Percentiles rank a stretch among this genome's conserved stretches.
These are phyloP conservation scores for Physaria fendleri DNA, from an alignment of 345 rosid genomes.

Conservation along the genomic window DNA sequence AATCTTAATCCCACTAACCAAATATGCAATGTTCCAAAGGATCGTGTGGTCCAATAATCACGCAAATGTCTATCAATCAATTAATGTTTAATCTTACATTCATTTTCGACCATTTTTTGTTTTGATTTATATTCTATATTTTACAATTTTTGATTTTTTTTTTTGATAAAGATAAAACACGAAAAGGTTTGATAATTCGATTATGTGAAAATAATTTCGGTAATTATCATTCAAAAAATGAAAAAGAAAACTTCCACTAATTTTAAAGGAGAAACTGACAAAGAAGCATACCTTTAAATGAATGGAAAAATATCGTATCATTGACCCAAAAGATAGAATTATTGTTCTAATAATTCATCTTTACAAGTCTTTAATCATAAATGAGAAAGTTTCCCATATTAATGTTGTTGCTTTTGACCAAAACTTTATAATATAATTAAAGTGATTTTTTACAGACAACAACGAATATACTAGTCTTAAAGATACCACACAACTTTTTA, in stretches of 20 bases:
- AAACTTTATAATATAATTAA: no score
- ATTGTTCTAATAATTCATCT: constrained; percentile 20
- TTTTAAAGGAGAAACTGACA: constrained; percentile 17
- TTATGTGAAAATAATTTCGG: background rate
- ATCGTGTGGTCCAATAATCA: constrained; percentile 24
- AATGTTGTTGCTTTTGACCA: no score
- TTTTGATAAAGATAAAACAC: no score
- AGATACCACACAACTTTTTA: constrained; percentile 4
- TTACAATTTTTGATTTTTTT: no score
- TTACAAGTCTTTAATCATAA: background rate
- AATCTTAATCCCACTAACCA: constrained; percentile 23
- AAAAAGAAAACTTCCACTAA: constrained; percentile 22
- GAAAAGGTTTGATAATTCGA: constrained; percentile 6
- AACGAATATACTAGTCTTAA: background rate
- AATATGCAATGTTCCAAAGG: constrained; percentile 13
- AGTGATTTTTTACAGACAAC: constrained; percentile 14
- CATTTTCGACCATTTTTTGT: no score
- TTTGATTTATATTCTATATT: no score
- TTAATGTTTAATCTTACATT: no score
- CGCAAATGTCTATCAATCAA: background rate
- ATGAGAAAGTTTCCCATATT: background rate
- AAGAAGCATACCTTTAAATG: constrained; percentile 1
- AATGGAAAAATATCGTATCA: constrained; percentile 13
- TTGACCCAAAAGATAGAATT: constrained; percentile 22
- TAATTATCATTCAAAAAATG: constrained; percentile 12